Conservation (phyloP, 2,329 filamentous ascomycete genomes). For the Trichoderma atroviride region DNA sequence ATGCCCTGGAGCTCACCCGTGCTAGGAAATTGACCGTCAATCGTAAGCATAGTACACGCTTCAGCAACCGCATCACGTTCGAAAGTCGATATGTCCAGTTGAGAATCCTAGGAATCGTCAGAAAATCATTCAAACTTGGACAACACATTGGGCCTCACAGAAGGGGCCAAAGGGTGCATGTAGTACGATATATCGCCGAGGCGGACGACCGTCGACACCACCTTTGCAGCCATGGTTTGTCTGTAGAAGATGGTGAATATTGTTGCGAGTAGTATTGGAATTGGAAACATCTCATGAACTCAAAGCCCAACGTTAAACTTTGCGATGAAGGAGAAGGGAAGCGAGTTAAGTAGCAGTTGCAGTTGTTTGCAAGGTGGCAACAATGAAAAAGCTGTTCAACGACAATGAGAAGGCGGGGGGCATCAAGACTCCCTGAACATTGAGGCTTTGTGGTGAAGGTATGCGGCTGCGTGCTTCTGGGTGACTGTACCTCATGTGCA, state of each 20-base stretch:
- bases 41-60: neutral
- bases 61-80: neutral
- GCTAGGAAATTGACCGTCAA: neutral
- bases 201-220: neutral
- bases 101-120: neutral
- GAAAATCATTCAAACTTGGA: neutral
- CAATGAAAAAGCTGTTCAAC: neutral
- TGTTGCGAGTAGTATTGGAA: neutral
- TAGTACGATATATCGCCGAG: neutral
- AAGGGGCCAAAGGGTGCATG: neutral
- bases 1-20: neutral
- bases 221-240: neutral
- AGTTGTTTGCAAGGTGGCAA: neutral
- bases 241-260: neutral
- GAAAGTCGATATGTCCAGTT: neutral
- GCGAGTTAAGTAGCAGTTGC: too few species aligned
- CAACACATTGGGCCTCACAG: neutral
- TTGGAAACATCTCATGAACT: neutral
- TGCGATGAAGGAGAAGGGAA: neutral
- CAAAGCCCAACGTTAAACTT: neutral
- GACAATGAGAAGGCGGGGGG: neutral
- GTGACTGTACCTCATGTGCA: too few species aligned
- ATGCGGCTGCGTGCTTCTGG: neutral
- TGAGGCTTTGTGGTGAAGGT: neutral
- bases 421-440: neutral